These are phyloP conservation scores for Solanum bukasovii DNA, from an alignment of 257 asterid species.

Conservation along the genomic window DNA sequence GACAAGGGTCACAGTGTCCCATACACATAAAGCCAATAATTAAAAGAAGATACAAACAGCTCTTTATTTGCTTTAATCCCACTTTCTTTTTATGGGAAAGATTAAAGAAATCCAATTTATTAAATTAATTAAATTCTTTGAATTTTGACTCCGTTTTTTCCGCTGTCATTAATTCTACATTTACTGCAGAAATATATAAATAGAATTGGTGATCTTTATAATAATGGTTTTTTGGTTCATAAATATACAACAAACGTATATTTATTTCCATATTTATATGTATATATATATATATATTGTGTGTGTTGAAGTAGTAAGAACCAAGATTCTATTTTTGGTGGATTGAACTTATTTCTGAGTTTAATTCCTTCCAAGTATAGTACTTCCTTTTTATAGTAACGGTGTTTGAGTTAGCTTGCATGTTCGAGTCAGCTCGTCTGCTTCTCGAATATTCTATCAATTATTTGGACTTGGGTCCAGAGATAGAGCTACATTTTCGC, in stretches of 20 bases:
- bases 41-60: constrained; percentile 8
- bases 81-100: constrained; percentile 18
- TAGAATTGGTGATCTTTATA: background rate
- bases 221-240: background rate
- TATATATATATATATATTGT: no score
- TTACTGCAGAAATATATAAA: background rate
- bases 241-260: background rate
- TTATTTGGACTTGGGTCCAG: background rate
- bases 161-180: constrained; percentile 1
- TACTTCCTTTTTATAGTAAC: no score
- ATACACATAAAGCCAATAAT: constrained; percentile 8
- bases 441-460: background rate
- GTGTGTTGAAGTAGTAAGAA: background rate
- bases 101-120: constrained; percentile 9
- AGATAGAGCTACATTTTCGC: background rate
- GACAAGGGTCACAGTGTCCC: constrained; percentile 48
- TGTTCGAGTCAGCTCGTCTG: background rate
- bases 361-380: background rate
- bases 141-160: constrained; percentile 10
- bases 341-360: background rate
- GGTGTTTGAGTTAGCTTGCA: background rate
- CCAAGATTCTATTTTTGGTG: background rate
- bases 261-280: background rate
- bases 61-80: constrained; percentile 9
- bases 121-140: background rate